Base-by-base conservation (phyloP, 169 alveolate species). In the Ichthyophthirius multifiliis region DNA sequence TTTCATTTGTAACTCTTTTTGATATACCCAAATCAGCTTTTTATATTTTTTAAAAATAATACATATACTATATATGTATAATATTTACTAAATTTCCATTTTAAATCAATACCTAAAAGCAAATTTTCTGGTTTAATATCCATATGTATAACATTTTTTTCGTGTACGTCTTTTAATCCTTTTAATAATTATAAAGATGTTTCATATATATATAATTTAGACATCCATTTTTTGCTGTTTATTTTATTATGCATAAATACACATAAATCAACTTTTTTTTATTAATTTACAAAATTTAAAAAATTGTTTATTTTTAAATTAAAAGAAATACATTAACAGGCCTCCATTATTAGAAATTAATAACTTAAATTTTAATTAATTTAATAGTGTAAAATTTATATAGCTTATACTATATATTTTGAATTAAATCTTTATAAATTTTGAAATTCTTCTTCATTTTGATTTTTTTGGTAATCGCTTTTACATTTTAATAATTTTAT, bases 261-360 rank as follows among this genome's bases (percentile, higher is more conserved):
- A 10, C 31, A 27, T 9, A 55, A 23, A 7, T 55, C 71, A 23
- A 39, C 71, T 55, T 16, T 55, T n/a, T 1, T 1, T n/a, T n/a
- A n/a, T n/a, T n/a, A n/a, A n/a, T n/a, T n/a, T n/a, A n/a, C n/a
- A n/a, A n/a, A n/a, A n/a, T n/a, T n/a, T n/a, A n/a, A n/a, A n/a
- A n/a, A n/a, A n/a, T n/a, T n/a, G n/a, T n/a, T n/a, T n/a, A n/a
- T n/a, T n/a, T n/a, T n/a, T n/a, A n/a, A n/a, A n/a, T n/a, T n/a
- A n/a, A n/a, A n/a, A n/a, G n/a, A 41, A 55, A 27, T 55, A 55
- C 71, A 27, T 55, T 27, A 55, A 23, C 71, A 55, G 16, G 43
- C 43, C 71, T 55, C 71, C 71, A 55, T 55, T 4, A 55, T 55
- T n/a, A 55, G 71, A 23, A 55, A 55, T 27, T 55, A 55, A 18